Evolutionary conservation across 129 eudicot genomes (phyloP).

Genomic region (Helianthus annuus): HanXRQr2.0-SUNRISE NC_035446.2:114656795-114657294

Average conservation of each 20-base stretch:
- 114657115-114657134: constrained; percentile 81
- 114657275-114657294: constrained; percentile 49
- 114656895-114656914: neutral
- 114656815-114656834: neutral
- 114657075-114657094: constrained; percentile 98
- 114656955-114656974: neutral
- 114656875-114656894: neutral
- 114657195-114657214: constrained; percentile 4
- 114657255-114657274: constrained; percentile 41
- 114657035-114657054: neutral
- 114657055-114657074: constrained; percentile 48
- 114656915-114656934: neutral
- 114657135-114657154: constrained; percentile 96
- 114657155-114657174: constrained; percentile 62
- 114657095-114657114: constrained; percentile 91
- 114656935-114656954: neutral
- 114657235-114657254: constrained; percentile 14
- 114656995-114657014: neutral
- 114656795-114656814: neutral
- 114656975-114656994: neutral
- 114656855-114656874: neutral
- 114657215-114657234: constrained; percentile 13
- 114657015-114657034: neutral
- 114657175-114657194: constrained; percentile 2
- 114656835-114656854: neutral